These are phyloP conservation scores for Hyphopichia khmerensis DNA, from an alignment of 1,139 yeast species.

Conservation along the genomic window DNA sequence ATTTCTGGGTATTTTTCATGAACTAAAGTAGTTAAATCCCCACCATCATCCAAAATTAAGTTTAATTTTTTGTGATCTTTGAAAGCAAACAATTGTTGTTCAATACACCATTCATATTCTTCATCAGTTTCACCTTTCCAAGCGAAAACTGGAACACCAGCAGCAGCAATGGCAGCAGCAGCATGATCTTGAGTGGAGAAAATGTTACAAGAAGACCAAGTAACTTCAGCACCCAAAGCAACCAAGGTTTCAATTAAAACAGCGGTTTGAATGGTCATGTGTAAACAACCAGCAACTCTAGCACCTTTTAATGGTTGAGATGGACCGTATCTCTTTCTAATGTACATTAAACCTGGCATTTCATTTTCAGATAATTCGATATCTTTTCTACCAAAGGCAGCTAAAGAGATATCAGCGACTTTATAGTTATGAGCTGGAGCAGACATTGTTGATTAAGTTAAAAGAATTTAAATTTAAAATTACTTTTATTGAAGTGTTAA, in stretches of 20 bases:
- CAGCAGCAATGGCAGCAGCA: constrained; percentile 99
- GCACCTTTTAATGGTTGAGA: constrained; percentile 98
- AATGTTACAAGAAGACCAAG: constrained; percentile 99
- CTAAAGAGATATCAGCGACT: constrained; percentile 97
- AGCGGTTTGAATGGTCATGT: constrained; percentile 99
- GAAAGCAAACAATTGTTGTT: constrained; percentile 98
- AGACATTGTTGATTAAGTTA: constrained; percentile 16
- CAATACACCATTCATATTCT: constrained; percentile 99
- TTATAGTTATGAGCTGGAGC: constrained; percentile 64
- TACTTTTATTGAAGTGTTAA: background rate
- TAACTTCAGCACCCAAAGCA: constrained; percentile 99
- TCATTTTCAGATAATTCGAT: constrained; percentile 98
- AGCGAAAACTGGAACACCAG: constrained; percentile 99
- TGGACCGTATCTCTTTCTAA: constrained; percentile 88
- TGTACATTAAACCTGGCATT: constrained; percentile 99
- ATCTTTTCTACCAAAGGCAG: constrained; percentile 99
- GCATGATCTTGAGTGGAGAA: constrained; percentile 99
- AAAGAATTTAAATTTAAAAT: background rate
- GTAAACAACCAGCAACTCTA: constrained; percentile 98
- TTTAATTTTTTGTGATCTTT: constrained; percentile 94
- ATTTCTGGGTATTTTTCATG: constrained; percentile 99
- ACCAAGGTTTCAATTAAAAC: constrained; percentile 96
- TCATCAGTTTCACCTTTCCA: constrained; percentile 99
- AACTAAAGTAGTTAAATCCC: constrained; percentile 95
- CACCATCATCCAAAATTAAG: constrained; percentile 99